Base-by-base conservation (phyloP, 148 eudicot species). In the Beta vulgaris region DNA sequence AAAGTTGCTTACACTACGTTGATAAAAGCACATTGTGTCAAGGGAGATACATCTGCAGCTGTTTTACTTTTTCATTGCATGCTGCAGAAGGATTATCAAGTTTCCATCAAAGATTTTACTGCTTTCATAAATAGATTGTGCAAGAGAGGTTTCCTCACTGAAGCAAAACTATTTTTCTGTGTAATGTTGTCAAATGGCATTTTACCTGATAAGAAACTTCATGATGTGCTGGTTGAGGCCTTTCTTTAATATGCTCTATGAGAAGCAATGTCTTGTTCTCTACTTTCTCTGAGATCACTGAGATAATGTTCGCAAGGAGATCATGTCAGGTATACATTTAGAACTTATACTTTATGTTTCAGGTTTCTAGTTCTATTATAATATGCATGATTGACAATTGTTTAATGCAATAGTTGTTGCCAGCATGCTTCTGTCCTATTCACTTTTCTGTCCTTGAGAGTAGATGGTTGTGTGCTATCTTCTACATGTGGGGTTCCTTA, bases 21-120 rank as follows among this genome's bases (percentile, higher is more conserved):
- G 21, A 87, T 93, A 39, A 91, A 89, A 86, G 98, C 97, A 49
- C 91, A 91, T 85, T 93, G 91, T 83, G 91, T 83, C 51, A 93
- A 87, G 85, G 97, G 98, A 37, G 84, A 87, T 85, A 81, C 74
- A 28, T 70, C 42, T 55, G 81, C 77, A 74, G 91, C 91, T 73
- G 68, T 82, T 77, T 69, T 63, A 10, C 81, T 83, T 39, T 93
- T 93, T 79, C 68, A 73, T 69, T 76, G 81, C 71, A 90, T 93
- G 97, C 61, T 82, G 69, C 87, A 84, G 70, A 85, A 73, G 84
- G 92, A 89, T 34, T 93, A 85, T 77, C 83, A 84, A 57, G 58
- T 88, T 60, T 86, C 94, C 37, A 64, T 88, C 44, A 86, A 78
- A 76, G 98, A 93, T 86, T 93, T 81, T 58, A 86, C 86, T 85